Evolutionary conservation across 139 green algal genomes (phyloP), one percentile per base, ranked within the genome.

Genomic region (Volvox reticuliferus): DNA sequence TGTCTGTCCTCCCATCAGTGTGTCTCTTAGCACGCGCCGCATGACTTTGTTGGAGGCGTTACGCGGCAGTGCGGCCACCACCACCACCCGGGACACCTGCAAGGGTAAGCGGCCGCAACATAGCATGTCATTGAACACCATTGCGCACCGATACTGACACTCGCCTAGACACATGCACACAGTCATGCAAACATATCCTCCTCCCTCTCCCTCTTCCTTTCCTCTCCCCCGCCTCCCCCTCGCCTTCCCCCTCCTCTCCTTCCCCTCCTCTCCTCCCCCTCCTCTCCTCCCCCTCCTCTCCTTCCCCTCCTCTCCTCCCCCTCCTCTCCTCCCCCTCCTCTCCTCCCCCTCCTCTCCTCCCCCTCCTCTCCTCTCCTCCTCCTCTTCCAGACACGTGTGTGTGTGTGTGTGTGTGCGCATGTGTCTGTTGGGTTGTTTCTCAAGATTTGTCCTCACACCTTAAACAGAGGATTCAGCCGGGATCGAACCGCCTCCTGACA

Each of bases 1-100:
- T 19, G 22, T 5, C 67, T 75, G 67, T 55, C 44, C 44, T 55
- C 5, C 44, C 71, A 35, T 17, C 65, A 91, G 63, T 82, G 95
- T 36, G 33, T 97, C 96, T 16, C 96, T 87, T 82, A 99, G 93
- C 91, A 96, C 71, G 0, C 96, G 90, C 61, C 97, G 94, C 96
- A 99, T 98, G 44, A 99, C 94, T 92, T 99, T 99, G 93, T 99
- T 99, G 62, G 93, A 95, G 13, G 98, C 97, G 19, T 95, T 99
- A 26, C 98, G 92, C 0, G 98, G 98, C 88, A 99, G 92, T 24
- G 89, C 63, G 0, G 83, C 63, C 20, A 91, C 86, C 88, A 97
- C 22, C 77, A 95, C 71, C 71, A 99, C 94, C 6, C 80, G 81
- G 12, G 90, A 86, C 50, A 94, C 93, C 93, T 95, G 16, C 21